phyloP scores from a whole-genome alignment of 768 basidiomycete genomes.

The Boletales sp. region DNA sequence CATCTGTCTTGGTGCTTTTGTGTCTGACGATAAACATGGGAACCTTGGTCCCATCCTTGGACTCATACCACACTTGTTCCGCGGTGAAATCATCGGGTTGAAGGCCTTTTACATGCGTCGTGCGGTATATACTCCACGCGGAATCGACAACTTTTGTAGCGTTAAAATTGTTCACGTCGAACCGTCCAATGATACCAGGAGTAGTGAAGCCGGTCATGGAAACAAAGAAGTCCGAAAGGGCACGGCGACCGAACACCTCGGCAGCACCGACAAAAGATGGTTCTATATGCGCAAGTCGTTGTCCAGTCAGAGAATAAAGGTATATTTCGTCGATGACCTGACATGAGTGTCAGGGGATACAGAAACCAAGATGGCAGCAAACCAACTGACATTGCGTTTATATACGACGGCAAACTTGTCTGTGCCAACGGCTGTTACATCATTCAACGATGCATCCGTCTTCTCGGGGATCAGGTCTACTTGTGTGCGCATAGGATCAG shows the following conservation, averaged over 20 bases:
- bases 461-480: conserved; percentile 68
- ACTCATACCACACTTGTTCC: conserved; percentile 75
- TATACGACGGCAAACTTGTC: conserved; percentile 61
- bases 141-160: conserved; percentile 34
- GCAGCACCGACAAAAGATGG: conserved; percentile 67
- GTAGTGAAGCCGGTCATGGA: conserved; percentile 66
- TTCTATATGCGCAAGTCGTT: conserved; percentile 52
- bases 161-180: conserved; percentile 46
- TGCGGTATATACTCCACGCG: conserved; percentile 56
- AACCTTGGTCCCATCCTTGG: conserved; percentile 75
- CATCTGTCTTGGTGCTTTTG: conserved; percentile 64
- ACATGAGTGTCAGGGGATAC: neutral
- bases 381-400: conserved; percentile 61
- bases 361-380: neutral
- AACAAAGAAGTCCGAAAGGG: conserved; percentile 60
- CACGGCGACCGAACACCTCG: conserved; percentile 46
- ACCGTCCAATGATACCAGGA: conserved; percentile 62
- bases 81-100: conserved; percentile 65
- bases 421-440: conserved; percentile 44
- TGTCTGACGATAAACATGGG: conserved; percentile 87
- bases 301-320: conserved; percentile 56
- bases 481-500: conserved; percentile 43
- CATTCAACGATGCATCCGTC: conserved; percentile 56
- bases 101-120: conserved; percentile 57
- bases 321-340: conserved; percentile 79